These are phyloP conservation scores for Sapria himalayana DNA, from an alignment of 345 rosid species.

Conservation along the genomic window DNA sequence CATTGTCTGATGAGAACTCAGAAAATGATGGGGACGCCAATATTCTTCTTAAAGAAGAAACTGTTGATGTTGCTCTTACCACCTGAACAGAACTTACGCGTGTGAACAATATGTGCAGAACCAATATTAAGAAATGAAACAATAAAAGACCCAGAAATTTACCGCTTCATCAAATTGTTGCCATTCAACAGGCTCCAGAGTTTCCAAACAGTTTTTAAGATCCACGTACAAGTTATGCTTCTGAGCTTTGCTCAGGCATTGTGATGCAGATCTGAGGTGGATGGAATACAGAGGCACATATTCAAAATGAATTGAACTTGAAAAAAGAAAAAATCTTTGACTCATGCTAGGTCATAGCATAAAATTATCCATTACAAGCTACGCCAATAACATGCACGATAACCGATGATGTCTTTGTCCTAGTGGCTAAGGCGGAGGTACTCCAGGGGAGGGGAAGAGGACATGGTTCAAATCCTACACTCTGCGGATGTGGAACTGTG, in stretches of 20 bases:
- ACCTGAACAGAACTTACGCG: conserved; percentile 33
- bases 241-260: conserved; percentile 32
- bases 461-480: no score
- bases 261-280: conserved; percentile 23
- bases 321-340: no score
- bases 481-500: no score
- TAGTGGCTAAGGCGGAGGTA: no score
- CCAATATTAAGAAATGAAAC: background rate
- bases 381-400: no score
- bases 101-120: conserved; percentile 13
- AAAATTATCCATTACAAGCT: no score
- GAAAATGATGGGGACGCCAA: conserved; percentile 68
- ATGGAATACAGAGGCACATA: no score
- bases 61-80: conserved; percentile 57
- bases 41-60: conserved; percentile 64
- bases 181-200: conserved; percentile 49
- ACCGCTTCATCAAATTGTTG: conserved; percentile 67
- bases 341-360: no score
- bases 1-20: conserved; percentile 65
- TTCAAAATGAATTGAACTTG: no score
- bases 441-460: no score
- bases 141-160: conserved; percentile 7
- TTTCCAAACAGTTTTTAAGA: conserved; percentile 49
- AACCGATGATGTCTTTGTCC: no score
- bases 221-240: conserved; percentile 40